phyloP scores from a whole-genome alignment of 371 early-diverging fungal species.

The Mortierella sp. region DNA sequence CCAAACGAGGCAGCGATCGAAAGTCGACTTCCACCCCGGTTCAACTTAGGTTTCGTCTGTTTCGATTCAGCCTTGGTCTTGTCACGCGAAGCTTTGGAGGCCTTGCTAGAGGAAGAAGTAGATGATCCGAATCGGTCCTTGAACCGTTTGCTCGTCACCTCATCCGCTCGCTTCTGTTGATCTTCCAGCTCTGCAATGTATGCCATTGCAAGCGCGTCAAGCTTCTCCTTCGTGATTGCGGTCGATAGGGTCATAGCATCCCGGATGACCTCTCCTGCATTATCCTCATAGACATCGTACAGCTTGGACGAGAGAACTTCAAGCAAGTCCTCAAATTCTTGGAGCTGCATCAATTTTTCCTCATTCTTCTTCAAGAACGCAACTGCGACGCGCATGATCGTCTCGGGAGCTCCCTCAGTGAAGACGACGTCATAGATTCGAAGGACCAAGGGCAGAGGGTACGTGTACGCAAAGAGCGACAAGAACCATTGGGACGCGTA shows the following conservation, averaged over 20 bases:
- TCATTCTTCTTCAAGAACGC: constrained; percentile 86
- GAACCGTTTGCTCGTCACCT: constrained; percentile 60
- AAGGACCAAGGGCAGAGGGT: constrained; percentile 89
- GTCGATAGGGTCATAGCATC: constrained; percentile 81
- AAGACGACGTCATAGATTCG: constrained; percentile 93
- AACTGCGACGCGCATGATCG: constrained; percentile 89
- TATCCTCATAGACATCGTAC: constrained; percentile 78
- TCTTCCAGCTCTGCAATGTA: constrained; percentile 73
- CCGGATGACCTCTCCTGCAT: constrained; percentile 74
- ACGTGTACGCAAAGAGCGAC: constrained; percentile 94
- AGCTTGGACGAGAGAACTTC: constrained; percentile 83
- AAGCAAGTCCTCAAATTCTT: constrained; percentile 88
- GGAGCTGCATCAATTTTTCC: constrained; percentile 70
- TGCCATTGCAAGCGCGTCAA: constrained; percentile 79
- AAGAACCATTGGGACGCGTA: constrained; percentile 96
- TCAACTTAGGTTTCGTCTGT: constrained; percentile 33
- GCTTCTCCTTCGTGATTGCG: constrained; percentile 73
- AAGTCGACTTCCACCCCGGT: constrained; percentile 28
- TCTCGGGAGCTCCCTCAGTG: constrained; percentile 86
- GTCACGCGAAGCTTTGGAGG: constrained; percentile 5
- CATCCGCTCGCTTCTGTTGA: constrained; percentile 70
- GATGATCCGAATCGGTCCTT: constrained; percentile 59
- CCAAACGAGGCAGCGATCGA: constrained; percentile 49
- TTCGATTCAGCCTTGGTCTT: constrained; percentile 8
- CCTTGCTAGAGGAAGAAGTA: no score